Conservation (phyloP, 2,329 filamentous ascomycete genomes). For the Coniochaeta ligniaria region DNA sequence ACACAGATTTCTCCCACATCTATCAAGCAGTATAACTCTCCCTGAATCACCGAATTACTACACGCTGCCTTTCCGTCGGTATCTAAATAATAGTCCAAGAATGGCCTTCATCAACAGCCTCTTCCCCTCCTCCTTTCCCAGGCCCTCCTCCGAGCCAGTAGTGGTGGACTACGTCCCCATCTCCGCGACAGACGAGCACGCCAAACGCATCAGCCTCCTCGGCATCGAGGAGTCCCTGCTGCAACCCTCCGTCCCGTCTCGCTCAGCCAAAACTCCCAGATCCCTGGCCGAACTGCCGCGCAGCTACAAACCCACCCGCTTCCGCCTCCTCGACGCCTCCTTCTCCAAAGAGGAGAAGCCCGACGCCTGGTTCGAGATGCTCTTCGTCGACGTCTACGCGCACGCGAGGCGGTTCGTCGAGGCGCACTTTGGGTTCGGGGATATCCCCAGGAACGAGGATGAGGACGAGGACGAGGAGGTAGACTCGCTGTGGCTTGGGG, state of each 20-base stretch:
- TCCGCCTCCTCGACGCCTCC: slow-evolving; percentile 12
- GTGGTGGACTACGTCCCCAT: background rate
- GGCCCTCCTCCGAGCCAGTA: background rate
- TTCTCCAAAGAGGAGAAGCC: slow-evolving; percentile 7
- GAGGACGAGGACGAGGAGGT: background rate
- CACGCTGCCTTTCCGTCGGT: no score
- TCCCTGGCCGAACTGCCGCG: background rate
- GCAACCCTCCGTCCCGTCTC: background rate
- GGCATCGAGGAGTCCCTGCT: slow-evolving; percentile 7
- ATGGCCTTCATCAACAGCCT: background rate
- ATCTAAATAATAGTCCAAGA: no score
- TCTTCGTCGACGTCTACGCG: slow-evolving; percentile 20
- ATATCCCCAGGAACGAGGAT: slow-evolving; percentile 1
- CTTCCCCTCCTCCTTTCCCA: no score
- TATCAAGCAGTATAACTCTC: no score
- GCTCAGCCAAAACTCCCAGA: background rate
- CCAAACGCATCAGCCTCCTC: background rate
- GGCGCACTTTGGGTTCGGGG: slow-evolving; percentile 18
- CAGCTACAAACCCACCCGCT: slow-evolving; percentile 10
- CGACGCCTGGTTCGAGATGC: slow-evolving; percentile 17
- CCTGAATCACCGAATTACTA: no score
- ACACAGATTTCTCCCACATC: no score
- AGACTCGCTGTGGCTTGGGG: background rate
- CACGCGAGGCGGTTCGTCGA: slow-evolving; percentile 14
- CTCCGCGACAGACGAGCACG: background rate